Base-by-base conservation (phyloP, 306 rosid species). In the Malus sylvestris region DNA sequence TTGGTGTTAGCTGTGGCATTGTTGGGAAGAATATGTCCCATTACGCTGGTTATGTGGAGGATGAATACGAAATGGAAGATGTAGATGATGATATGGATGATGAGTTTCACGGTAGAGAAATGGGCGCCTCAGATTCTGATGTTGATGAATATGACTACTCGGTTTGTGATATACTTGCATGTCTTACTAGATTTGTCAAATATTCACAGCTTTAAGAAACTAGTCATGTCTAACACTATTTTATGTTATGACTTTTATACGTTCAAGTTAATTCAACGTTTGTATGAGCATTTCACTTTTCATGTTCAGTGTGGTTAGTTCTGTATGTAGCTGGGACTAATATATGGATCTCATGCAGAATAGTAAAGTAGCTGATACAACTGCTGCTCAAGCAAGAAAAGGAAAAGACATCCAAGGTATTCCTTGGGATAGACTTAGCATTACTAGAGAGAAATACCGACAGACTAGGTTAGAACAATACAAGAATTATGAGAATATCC, bases 391-490 rank as follows among this genome's bases (percentile, higher is more conserved):
- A 75, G 89, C 87, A 25, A 80, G 89, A 78, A 83, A 40, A 51
- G 87, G 89, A 60, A 83, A 78, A 78, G 89, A 86, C 32, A 86
- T 86, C 76, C 80, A 90, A 68, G 87, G 89, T 13, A 83, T 86
- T 73, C 89, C 89, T 71, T 82, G 88, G 81, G 83, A 86, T 78
- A 80, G 72, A 73, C 85, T 80, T 81, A 84, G 85, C 68, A 78
- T 86, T 72, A 85, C 85, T 27, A 83, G 86, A 68, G 97, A 96
- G 72, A 82, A 80, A 79, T 89, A 93, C 83, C 81, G 97, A 79
- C 85, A 90, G 67, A 90, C 93, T 82, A 90, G 97, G 85, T 74
- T 93, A 79, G 97, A 93, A 79, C 96, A 93, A 72, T 93, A 93
- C 87, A 93, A 16, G 91, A 93, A 93, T 81, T 93, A 93, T 82